Evolutionary conservation across 352 stramenopile species (phyloP).

Genomic region (Blastocystis sp.): DNA sequence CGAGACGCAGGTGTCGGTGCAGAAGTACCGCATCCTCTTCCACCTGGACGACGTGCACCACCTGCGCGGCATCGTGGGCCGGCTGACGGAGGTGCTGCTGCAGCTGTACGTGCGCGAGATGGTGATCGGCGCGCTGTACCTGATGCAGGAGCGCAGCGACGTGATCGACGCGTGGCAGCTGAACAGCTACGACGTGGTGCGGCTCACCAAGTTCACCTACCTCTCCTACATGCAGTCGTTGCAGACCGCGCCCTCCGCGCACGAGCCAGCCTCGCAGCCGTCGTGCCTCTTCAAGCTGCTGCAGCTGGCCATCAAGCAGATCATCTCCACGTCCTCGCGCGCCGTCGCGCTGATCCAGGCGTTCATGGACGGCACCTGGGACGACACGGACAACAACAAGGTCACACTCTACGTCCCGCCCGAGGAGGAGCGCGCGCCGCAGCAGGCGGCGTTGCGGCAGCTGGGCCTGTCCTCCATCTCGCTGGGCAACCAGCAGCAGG

Average conservation of each 20-base stretch:
- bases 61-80: conserved; percentile 51
- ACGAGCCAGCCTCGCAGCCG: background rate
- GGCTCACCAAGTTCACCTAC: conserved; percentile 43
- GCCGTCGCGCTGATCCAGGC: conserved; percentile 25
- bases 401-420: conserved; percentile 20
- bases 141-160: background rate
- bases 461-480: conserved; percentile 21
- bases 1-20: conserved; percentile 33
- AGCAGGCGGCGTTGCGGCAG: background rate
- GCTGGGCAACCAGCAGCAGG: conserved; percentile 12
- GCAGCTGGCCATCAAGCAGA: conserved; percentile 18
- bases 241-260: background rate
- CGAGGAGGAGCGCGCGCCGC: conserved; percentile 21
- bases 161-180: conserved; percentile 34
- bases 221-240: background rate
- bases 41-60: conserved; percentile 56
- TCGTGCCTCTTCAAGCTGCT: conserved; percentile 3
- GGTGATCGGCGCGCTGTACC: conserved; percentile 3
- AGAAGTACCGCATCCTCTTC: conserved; percentile 60
- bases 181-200: conserved; percentile 54
- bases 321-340: background rate
- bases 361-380: conserved; percentile 61
- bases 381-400: conserved; percentile 62
- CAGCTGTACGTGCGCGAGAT: conserved; percentile 28
- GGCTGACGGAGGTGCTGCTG: conserved; percentile 22